Evolutionary conservation across 768 basidiomycete genomes (phyloP), one percentile per base, ranked within the genome.

Genomic region (Xanthoconium stramineum): DNA sequence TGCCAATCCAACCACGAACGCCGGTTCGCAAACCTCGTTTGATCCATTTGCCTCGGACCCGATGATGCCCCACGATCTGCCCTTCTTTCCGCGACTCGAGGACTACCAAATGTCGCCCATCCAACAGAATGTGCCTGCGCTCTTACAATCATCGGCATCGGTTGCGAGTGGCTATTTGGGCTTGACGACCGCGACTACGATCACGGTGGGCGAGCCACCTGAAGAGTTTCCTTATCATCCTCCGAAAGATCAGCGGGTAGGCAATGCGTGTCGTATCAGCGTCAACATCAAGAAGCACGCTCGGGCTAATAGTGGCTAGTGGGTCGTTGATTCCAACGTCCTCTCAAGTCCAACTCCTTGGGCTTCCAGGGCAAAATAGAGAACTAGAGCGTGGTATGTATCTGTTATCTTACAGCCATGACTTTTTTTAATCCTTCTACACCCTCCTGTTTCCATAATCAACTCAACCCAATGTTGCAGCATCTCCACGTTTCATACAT

Each of bases 241-340:
- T 24, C 70, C 68, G 20, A 66, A 64, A 52, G 54, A 63, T 40
- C 69, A 72, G 55, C 66, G 58, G n/a, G 60, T 65, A 2, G 76
- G 77, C 6, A 76, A 78, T 39, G 70, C 73, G 13, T 69, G 72
- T 30, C 74, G 77, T 14, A 67, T 77, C 57, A 78, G 73, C 54
- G 71, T 77, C 55, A 56, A 65, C 40, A 53, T 75, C 63, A 75
- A 71, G 64, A 72, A 71, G 46, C 54, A 56, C 0, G 32, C 15
- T 53, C 52, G 58, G 5, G 30, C 44, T 14, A 44, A 29, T 35
- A 60, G 63, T 14, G 53, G 52, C 10, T 69, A 49, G 69, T 12
- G 12, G 33, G 33, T 9, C 33, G 33, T 35, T 35, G 33, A n/a
- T n/a, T n/a, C n/a, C n/a, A n/a, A 35, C 12, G 33, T 35, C 33